A percentile compares a stretch with the other conserved stretches of the same genome.
phyloP scores from a whole-genome alignment of 805 yeast species.

The Starmerella khaoyaiensis region DNA sequence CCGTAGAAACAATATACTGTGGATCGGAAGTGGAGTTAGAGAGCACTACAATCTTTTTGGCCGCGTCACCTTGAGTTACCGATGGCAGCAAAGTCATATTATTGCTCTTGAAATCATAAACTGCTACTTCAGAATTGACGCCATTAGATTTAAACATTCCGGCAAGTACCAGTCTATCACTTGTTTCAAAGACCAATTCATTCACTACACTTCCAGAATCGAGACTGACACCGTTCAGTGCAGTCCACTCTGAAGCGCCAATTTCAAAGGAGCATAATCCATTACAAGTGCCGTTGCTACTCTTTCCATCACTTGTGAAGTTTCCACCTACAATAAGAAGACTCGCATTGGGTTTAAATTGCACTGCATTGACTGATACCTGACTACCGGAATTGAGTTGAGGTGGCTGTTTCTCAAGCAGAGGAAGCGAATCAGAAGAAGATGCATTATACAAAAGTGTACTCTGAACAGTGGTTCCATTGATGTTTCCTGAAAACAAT shows the following conservation, averaged over 20 bases:
- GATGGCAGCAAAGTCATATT: conserved; percentile 34
- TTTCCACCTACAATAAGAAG: conserved; percentile 12
- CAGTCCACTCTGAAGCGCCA: conserved; percentile 23
- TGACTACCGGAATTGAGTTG: conserved; percentile 1
- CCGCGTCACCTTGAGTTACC: conserved; percentile 5
- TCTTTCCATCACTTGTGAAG: conserved; percentile 1
- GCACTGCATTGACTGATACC: conserved; percentile 2
- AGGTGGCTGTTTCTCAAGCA: conserved; percentile 9
- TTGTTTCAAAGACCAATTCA: conserved; percentile 29
- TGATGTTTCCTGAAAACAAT: conserved; percentile 1
- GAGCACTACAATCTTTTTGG: conserved; percentile 8
- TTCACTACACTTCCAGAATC: conserved; percentile 2
- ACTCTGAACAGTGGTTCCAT: not conserved
- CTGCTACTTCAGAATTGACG: conserved; percentile 33
- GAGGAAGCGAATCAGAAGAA: not conserved
- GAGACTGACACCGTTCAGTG: conserved; percentile 1
- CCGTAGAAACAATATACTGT: conserved; percentile 5
- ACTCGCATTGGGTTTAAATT: conserved; percentile 12
- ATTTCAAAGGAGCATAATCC: conserved; percentile 47
- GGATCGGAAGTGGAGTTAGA: conserved; percentile 5
- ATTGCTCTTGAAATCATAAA: conserved; percentile 39
- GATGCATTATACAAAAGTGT: conserved; percentile 5
- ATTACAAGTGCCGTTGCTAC: conserved; percentile 2
- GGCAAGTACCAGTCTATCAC: conserved; percentile 32
- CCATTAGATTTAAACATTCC: conserved; percentile 42